Evolutionary conservation across 768 basidiomycete genomes (phyloP), one percentile per base, ranked within the genome.

Genomic region (Daedalea quercina): DNA sequence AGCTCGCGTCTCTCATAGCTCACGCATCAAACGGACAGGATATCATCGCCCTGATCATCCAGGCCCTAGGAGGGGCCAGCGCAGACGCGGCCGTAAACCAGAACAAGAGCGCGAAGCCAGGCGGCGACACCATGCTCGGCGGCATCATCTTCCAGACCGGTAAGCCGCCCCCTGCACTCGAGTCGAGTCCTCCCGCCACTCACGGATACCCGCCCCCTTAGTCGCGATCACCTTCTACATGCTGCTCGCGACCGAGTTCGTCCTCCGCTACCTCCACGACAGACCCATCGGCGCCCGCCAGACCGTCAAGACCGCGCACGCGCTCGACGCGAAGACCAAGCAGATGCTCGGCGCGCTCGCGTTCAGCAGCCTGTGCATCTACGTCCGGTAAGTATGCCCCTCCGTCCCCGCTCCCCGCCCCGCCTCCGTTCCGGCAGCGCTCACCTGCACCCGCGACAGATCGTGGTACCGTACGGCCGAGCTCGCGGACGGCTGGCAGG

Each of bases 391-490:
- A n/a, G n/a, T n/a, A n/a, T n/a, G n/a, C n/a, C n/a, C n/a, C n/a
- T n/a, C n/a, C 7, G 63, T 50, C 3, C 15, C n/a, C 28, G 9
- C 8, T 8, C 17, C 20, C 28, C 42, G 51, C 9, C 25, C 17
- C 40, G 7, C 33, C 54, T 58, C 40, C 40, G 57, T 58, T 51
- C 31, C 51, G 26, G 25, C 17, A 22, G 19, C 34, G n/a, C 15
- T 15, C n/a, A 6, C 23, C 25, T 13, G 1, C n/a, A 28, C 54
- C 58, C 24, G 19, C 25, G 13, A 0, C 69, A 80, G 75, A 50
- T 71, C 73, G 22, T 57, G 80, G 9, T 82, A 79, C 61, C 74
- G 80, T 47, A 76, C 76, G 1, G 67, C 76, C 44, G 57, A 80
- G 60, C 64, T 77, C 17, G 55, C 67, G 2, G 69, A 76, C 45